These are phyloP conservation scores for Colletotrichum sublineola DNA, from an alignment of 2,329 filamentous ascomycete genomes.

Conservation along the genomic window DNA sequence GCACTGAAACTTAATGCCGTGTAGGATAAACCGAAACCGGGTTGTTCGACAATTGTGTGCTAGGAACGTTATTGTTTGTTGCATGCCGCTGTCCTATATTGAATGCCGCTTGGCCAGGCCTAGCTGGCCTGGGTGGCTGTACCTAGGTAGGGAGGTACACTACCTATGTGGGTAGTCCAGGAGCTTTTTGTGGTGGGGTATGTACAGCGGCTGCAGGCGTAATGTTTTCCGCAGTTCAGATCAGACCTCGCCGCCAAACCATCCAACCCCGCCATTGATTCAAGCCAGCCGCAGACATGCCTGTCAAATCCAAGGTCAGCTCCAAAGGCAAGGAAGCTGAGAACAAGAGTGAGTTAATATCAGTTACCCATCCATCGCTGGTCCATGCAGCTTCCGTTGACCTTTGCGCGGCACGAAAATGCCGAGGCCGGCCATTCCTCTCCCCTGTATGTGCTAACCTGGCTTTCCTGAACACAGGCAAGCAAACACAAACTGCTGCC, in stretches of 20 bases:
- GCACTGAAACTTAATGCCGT: constrained; percentile 27
- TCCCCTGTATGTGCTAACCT: constrained; percentile 19
- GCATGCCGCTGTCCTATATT: neutral
- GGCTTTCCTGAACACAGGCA: constrained; percentile 33
- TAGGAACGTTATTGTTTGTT: neutral
- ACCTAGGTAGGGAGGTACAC: neutral
- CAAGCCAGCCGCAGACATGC: constrained; percentile 48
- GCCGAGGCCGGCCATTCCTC: constrained; percentile 20
- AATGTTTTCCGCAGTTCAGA: constrained; percentile 35
- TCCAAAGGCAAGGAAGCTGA: constrained; percentile 49
- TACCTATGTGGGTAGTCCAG: neutral
- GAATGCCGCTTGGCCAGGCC: neutral
- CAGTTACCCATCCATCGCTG: constrained; percentile 40
- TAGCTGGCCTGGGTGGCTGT: neutral
- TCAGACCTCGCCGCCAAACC: constrained; percentile 33
- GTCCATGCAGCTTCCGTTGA: constrained; percentile 6
- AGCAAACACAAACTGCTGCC: constrained; percentile 47
- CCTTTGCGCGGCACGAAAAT: neutral
- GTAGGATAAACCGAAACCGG: neutral
- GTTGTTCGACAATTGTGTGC: neutral
- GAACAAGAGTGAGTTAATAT: constrained; percentile 37
- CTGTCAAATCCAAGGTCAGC: constrained; percentile 54
- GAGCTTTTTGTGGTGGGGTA: constrained; percentile 36
- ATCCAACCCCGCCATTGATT: constrained; percentile 41
- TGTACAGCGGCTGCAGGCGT: constrained; percentile 25